Base-by-base conservation (phyloP, 164 flowering plant genomes). In the Piper betle region DNA sequence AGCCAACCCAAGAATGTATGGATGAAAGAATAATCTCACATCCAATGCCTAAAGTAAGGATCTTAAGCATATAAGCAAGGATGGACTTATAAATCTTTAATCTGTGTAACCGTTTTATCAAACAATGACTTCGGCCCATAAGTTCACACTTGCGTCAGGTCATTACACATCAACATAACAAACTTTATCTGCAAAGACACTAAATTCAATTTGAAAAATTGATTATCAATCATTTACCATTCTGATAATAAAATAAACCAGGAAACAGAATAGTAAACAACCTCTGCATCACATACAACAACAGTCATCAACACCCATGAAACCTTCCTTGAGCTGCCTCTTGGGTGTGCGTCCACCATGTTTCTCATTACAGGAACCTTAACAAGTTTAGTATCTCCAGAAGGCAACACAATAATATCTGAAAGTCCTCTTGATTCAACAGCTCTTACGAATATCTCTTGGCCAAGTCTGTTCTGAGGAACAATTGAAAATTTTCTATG, bases 401-500 rank as follows among this genome's bases (percentile, higher is more conserved):
- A 76, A 61, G 91, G 90, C 97, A 93, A 79, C 76, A 76, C 75
- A 25, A 88, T 64, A 48, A 93, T 70, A 65, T 71, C 73, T 6
- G 73, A 57, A 38, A 77, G 71, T 55, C 93, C 96, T 62, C 72
- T 65, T 41, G 68, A 62, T 74, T 82, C 89, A 69, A 77, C 67
- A 53, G 84, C 86, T 67, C 89, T 79, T 61, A 93, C 75, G 62
- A 76, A 93, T 74, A 93, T 83, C 69, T 93, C 96, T 74, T 78
- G 86, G 48, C 96, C 97, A 73, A 93, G 96, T 69, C 82, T 90
- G 72, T 93, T 93, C 66, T 82, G 83, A 43, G 96, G 97, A 52
- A 90, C 77, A 48, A 93, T 83, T 65, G 62, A 82, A 70, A 81
- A 84, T 57, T 77, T 72, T 74, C 68, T 82, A 71, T 66, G 75